A percentile compares a stretch with the other conserved stretches of the same genome.
These are phyloP conservation scores for Xylaria intraflava DNA, from an alignment of 495 filamentous ascomycete genomes.

Conservation along the genomic window DNA sequence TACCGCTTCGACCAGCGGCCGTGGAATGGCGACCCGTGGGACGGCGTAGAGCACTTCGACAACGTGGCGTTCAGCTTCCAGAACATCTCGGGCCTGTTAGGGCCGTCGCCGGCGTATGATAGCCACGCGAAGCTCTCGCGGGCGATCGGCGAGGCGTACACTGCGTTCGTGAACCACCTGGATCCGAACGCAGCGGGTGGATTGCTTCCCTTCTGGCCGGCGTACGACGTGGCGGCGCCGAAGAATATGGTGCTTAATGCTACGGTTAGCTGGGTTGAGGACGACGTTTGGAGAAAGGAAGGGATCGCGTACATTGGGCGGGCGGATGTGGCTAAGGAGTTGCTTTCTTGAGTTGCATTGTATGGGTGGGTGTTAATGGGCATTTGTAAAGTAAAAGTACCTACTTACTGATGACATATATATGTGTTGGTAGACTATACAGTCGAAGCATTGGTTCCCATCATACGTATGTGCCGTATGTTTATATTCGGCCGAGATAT, in stretches of 20 bases:
- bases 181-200: constrained; percentile 38
- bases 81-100: constrained; percentile 45
- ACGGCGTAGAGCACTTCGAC: constrained; percentile 51
- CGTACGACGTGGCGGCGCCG: constrained; percentile 34
- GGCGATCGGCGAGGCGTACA: constrained; percentile 51
- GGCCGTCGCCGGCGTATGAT: constrained; percentile 43
- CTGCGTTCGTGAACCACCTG: constrained; percentile 45
- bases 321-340: constrained; percentile 23
- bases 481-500: too few relatives aligned
- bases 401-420: too few relatives aligned
- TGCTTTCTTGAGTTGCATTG: constrained; percentile 14
- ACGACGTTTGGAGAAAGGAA: constrained; percentile 34
- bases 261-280: constrained; percentile 33
- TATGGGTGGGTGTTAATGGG: not conserved
- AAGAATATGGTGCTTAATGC: constrained; percentile 39
- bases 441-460: too few relatives aligned
- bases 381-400: too few relatives aligned
- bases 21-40: constrained; percentile 27
- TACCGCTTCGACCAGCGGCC: constrained; percentile 55
- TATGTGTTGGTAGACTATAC: too few relatives aligned
- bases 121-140: constrained; percentile 40
- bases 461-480: too few relatives aligned
- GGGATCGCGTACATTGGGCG: constrained; percentile 38
- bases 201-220: constrained; percentile 37
- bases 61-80: constrained; percentile 58